Evolutionary conservation across 306 rosid genomes (phyloP).

Genomic region (Trifolium pratense): DNA sequence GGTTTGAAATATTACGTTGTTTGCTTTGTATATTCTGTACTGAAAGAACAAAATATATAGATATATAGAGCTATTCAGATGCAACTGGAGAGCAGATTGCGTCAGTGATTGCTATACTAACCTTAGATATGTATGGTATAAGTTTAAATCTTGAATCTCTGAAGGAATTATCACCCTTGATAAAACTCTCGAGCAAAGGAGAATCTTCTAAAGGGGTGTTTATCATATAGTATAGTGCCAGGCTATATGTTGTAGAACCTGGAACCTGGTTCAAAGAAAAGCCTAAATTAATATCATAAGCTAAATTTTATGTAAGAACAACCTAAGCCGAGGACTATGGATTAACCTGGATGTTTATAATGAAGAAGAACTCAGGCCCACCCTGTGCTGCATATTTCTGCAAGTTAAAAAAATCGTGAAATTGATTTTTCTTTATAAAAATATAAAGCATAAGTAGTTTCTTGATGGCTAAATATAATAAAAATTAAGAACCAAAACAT

Average conservation of each 20-base stretch:
- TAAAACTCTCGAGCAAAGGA: conserved; percentile 71
- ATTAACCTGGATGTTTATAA: conserved; percentile 82
- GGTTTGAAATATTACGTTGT: conserved; percentile 10
- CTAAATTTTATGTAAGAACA: conserved; percentile 24
- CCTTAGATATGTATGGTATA: conserved; percentile 94
- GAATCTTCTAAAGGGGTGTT: conserved; percentile 75
- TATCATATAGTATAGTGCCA: conserved; percentile 85
- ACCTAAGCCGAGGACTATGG: conserved; percentile 8
- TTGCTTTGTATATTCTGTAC: conserved; percentile 16
- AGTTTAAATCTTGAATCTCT: conserved; percentile 95
- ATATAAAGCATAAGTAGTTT: conserved; percentile 33
- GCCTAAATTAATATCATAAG: conserved; percentile 24
- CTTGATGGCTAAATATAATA: conserved; percentile 26
- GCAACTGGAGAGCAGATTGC: conserved; percentile 31
- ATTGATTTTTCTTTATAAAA: conserved; percentile 34
- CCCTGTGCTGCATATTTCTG: conserved; percentile 86
- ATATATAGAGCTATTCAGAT: too few species aligned
- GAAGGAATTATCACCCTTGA: conserved; percentile 81
- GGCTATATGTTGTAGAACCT: conserved; percentile 72
- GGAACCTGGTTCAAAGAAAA: conserved; percentile 65
- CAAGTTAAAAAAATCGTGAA: conserved; percentile 33
- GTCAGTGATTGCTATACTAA: conserved; percentile 33
- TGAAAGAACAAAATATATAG: too few species aligned
- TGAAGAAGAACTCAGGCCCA: conserved; percentile 85
- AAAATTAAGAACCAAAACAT: conserved; percentile 37